phyloP scores from a whole-genome alignment of 345 rosid species.

The Populus nigra region DNA sequence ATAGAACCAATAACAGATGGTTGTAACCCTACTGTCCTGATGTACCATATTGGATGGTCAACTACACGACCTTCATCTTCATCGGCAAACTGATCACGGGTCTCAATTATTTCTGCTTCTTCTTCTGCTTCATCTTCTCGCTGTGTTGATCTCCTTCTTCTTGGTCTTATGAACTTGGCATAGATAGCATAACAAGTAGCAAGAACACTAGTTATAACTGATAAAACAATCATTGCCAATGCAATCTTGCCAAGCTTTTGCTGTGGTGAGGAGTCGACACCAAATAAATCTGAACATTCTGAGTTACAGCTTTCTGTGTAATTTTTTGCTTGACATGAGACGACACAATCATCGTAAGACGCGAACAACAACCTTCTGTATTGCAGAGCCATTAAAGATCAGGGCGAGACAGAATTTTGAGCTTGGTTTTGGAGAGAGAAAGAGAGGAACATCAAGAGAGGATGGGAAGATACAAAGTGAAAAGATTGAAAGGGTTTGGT shows the following conservation, averaged over 20 bases:
- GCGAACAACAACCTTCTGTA: background rate
- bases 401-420: background rate
- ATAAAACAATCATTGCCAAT: background rate
- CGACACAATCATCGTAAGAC: background rate
- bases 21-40: conserved; percentile 21
- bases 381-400: conserved; percentile 9
- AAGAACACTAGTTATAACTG: background rate
- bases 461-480: background rate
- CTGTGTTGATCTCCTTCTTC: background rate
- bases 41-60: conserved; percentile 30
- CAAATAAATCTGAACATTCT: too few species aligned
- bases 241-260: background rate
- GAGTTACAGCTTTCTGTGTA: too few species aligned
- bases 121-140: background rate
- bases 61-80: conserved; percentile 20
- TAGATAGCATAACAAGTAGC: background rate
- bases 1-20: conserved; percentile 24
- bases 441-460: background rate
- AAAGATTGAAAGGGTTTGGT: background rate
- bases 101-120: background rate
- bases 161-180: conserved; percentile 1
- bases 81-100: conserved; percentile 20
- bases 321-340: background rate
- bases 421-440: background rate
- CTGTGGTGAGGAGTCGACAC: background rate